Percentiles rank a stretch among this genome's conserved stretches.
phyloP scores from a whole-genome alignment of 2,329 filamentous ascomycete species.

The Gnomoniopsis sp. region DNA sequence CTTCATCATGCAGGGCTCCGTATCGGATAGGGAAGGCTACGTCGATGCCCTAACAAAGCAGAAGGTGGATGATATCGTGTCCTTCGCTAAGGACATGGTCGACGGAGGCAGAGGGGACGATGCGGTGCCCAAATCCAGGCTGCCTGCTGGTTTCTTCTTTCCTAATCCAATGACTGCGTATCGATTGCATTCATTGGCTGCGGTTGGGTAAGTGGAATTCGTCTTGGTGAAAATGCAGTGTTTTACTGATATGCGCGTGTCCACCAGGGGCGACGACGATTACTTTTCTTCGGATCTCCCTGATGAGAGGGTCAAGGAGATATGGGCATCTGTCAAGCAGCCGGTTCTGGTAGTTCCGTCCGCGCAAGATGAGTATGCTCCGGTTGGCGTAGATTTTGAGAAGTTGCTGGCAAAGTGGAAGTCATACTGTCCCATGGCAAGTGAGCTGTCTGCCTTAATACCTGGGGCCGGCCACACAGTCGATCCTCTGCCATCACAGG shows the following conservation, averaged over 20 bases:
- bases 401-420: constrained; percentile 57
- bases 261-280: constrained; percentile 69
- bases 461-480: constrained; percentile 52
- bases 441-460: constrained; percentile 49
- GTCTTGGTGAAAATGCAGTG: not conserved
- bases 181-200: constrained; percentile 47
- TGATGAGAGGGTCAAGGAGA: constrained; percentile 49
- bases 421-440: constrained; percentile 40
- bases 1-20: constrained; percentile 75
- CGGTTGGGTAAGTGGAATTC: constrained; percentile 43
- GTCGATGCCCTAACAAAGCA: constrained; percentile 40
- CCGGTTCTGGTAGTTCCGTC: constrained; percentile 64
- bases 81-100: constrained; percentile 52
- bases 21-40: constrained; percentile 71
- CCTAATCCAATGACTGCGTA: constrained; percentile 48
- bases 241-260: not conserved
- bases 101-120: constrained; percentile 50
- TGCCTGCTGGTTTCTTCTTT: constrained; percentile 39
- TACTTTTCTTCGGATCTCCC: constrained; percentile 81
- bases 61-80: constrained; percentile 41
- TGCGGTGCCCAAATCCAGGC: constrained; percentile 46
- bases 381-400: constrained; percentile 53
- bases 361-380: constrained; percentile 63
- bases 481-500: constrained; percentile 38
- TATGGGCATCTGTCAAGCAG: constrained; percentile 63